Conservation (phyloP, 768 basidiomycete species). For the Ramaria rubella region DNA sequence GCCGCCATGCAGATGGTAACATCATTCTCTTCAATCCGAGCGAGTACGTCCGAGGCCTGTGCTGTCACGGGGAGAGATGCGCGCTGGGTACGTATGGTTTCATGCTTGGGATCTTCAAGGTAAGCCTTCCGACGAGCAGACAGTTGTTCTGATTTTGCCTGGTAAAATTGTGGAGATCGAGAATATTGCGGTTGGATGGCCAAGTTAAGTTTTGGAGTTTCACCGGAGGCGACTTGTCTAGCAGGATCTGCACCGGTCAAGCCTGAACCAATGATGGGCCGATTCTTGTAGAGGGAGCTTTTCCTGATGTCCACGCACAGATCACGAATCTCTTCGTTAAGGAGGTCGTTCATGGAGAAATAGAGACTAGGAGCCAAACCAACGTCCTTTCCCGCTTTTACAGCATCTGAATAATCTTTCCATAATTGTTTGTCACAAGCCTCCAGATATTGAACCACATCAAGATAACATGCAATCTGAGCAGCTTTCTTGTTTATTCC, state of each 20-base stretch:
- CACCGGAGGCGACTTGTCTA: slow-evolving; percentile 4
- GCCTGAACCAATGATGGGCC: slow-evolving; percentile 35
- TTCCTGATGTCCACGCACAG: slow-evolving; percentile 60
- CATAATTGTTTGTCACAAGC: slow-evolving; percentile 77
- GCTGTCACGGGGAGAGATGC: slow-evolving; percentile 69
- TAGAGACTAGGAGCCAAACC: slow-evolving; percentile 64
- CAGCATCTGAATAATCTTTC: slow-evolving; percentile 57
- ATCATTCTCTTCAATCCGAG: slow-evolving; percentile 66
- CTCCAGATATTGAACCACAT: slow-evolving; percentile 83
- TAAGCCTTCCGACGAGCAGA: slow-evolving; percentile 50
- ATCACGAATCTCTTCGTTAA: slow-evolving; percentile 67
- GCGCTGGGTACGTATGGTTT: slow-evolving; percentile 62
- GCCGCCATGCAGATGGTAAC: slow-evolving; percentile 87
- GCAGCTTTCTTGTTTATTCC: slow-evolving; percentile 67
- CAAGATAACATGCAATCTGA: slow-evolving; percentile 68
- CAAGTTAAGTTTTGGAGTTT: not conserved
- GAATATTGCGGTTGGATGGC: not conserved
- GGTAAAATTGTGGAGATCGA: slow-evolving; percentile 18
- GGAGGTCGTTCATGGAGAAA: slow-evolving; percentile 53
- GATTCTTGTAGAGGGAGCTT: slow-evolving; percentile 59
- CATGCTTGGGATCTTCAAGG: slow-evolving; percentile 49
- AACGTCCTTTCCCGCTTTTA: slow-evolving; percentile 59
- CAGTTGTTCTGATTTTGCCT: slow-evolving; percentile 55
- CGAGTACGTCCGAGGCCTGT: slow-evolving; percentile 57
- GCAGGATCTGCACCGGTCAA: slow-evolving; percentile 12